Base-by-base conservation (phyloP, 2,329 filamentous ascomycete genomes). In the Fusarium sp. region DNA sequence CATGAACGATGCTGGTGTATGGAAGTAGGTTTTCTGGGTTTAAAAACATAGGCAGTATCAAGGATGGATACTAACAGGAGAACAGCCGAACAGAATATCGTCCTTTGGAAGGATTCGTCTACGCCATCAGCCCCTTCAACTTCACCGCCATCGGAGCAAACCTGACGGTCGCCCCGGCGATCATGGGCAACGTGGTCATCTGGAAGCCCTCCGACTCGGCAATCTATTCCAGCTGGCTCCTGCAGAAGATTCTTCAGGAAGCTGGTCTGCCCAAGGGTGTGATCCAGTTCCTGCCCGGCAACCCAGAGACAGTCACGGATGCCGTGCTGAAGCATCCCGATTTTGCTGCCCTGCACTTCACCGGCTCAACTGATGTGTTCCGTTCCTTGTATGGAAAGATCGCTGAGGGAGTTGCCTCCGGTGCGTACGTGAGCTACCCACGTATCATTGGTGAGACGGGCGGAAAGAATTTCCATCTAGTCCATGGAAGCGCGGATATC, bases 401-500 rank as follows among this genome's bases (percentile, higher is more conserved):
- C 9, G 47, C 25, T 2, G 47, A 33, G 25, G 47, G 47, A 5
- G 27, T 54, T 10, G 27, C 16, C 10, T 29, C 25, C 27, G 47
- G 47, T n/a, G 35, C 27, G 0, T 58, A 58, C 20, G 77, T 81
- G 54, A 42, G 22, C 27, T 82, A 78, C 78, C 86, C 86, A 4
- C 80, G 85, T 16, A 79, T 88, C 54, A 84, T 87, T 9, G 86
- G 85, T 66, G 86, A 88, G 81, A 88, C 86, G 6, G 83, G 84
- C 4, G 86, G 86, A 64, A 88, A 88, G 83, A 88, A 88, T 78
- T 88, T 87, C 80, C 85, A 86, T 71, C 78, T 88, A 22, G 70
- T 88, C 47, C 86, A 88, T 42, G 35, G 35, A 2, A 27, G 35
- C 5, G 57, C 57, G 1, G 57, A 60, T 18, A 33, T 60, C 57